Evolutionary conservation across 2,329 filamentous ascomycete species (phyloP), one percentile per base, ranked within the genome.

Genomic region (Biscogniauxia marginata): DNA sequence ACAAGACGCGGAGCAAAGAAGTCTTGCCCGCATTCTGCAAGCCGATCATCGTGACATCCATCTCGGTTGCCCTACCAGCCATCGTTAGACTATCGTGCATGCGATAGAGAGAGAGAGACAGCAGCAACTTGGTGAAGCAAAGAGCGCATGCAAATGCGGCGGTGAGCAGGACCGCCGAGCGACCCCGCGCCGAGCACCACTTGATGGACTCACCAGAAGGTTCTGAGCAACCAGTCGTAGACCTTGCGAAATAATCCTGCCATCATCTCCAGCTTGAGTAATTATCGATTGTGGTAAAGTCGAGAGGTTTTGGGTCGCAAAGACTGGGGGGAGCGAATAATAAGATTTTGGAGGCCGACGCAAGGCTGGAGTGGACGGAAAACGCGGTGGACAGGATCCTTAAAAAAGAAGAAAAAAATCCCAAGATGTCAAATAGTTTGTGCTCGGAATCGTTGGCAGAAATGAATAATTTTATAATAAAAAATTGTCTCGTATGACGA

Each of bases 1-100:
- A 93, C 68, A 99, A 83, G 68, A 98, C 93, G 67, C 93, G 85
- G 74, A 99, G 81, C 70, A 99, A 77, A 60, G 93, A 98, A 43
- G 95, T 98, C 79, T 99, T 99, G 70, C 95, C 95, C 57, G 95
- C 95, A 78, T 98, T 98, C 74, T 99, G 95, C 71, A 99, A 79
- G 21, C 95, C 95, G 73, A 99, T 93, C 89, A 99, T 96, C 66
- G 95, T 98, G 73, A 99, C 93, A 77, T 99, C 95, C 93, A 99
- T 97, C 80, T 99, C 95, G 65, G 93, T 96, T 66, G 93, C 92
- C 95, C 93, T 97, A 64, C 60, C 56, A 51, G 54, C 13, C 30
- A 48, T 46, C n/a, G 30, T 60, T 54, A 61, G 63, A 63, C 57
- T 57, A 65, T 62, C 46, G 53, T 56, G 52, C 34, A 49, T 54